Evolutionary conservation across 805 yeast species (phyloP).

Genomic region (Tetrapisispora arboricola): DNA sequence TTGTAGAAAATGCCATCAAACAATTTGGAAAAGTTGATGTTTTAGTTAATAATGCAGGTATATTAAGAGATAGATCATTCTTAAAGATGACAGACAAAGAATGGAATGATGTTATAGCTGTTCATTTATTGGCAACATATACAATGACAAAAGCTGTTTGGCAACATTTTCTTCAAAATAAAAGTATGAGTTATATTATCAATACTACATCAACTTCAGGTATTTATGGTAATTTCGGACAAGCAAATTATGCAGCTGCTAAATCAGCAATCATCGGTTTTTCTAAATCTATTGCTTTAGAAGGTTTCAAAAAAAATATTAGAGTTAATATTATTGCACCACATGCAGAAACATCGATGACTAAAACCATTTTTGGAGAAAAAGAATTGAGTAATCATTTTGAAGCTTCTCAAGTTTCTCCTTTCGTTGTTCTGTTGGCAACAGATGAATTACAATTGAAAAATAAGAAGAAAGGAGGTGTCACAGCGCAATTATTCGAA

Average conservation of each 20-base stretch:
- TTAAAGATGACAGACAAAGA: constrained; percentile 72
- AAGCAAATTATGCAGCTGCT: constrained; percentile 91
- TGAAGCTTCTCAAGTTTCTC: constrained; percentile 85
- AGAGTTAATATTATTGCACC: constrained; percentile 84
- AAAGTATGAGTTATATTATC: constrained; percentile 60
- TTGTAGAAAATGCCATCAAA: constrained; percentile 66
- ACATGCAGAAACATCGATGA: constrained; percentile 97
- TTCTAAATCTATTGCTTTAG: constrained; percentile 77
- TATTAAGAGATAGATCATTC: constrained; percentile 81
- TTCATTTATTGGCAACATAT: constrained; percentile 76
- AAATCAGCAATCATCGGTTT: constrained; percentile 82
- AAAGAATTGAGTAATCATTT: constrained; percentile 65
- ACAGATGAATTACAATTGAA: constrained; percentile 50
- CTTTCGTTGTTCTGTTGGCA: constrained; percentile 70
- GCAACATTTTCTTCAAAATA: constrained; percentile 77
- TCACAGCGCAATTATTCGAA: constrained; percentile 77
- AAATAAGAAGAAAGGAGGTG: constrained; percentile 24
- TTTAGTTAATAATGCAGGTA: constrained; percentile 89
- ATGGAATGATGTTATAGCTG: constrained; percentile 72
- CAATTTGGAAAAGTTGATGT: constrained; percentile 78
- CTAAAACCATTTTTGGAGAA: constrained; percentile 71
- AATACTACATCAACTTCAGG: constrained; percentile 95
- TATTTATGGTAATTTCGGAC: constrained; percentile 95
- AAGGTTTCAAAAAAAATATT: constrained; percentile 74
- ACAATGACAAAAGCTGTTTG: constrained; percentile 80